phyloP scores from a whole-genome alignment of 352 stramenopile genomes.

The Phytophthora melonis region DNA sequence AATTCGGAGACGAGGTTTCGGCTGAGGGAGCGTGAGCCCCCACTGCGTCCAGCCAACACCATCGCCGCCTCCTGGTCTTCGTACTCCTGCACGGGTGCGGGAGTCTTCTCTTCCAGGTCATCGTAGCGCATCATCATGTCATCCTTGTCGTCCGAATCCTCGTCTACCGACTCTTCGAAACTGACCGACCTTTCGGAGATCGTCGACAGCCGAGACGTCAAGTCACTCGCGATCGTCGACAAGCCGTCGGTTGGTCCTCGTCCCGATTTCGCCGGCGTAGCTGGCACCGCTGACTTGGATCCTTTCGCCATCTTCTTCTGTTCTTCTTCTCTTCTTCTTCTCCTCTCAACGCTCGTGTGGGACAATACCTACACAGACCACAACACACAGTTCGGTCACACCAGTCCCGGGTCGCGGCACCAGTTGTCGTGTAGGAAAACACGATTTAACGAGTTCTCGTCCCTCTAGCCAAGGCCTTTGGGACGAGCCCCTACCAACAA shows the following conservation, averaged over 20 bases:
- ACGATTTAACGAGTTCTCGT: no score
- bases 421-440: no score
- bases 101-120: not conserved
- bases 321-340: no score
- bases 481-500: not conserved
- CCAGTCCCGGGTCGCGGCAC: no score
- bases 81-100: not conserved
- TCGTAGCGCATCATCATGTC: not conserved
- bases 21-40: not conserved
- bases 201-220: not conserved
- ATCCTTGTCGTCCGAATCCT: not conserved
- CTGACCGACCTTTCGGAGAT: not conserved
- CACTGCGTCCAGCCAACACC: not conserved
- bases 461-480: not conserved
- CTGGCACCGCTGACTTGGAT: not conserved
- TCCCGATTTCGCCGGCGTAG: not conserved
- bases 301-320: not conserved
- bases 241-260: not conserved
- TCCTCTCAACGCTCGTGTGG: no score
- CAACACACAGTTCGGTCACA: no score
- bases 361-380: no score
- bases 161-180: not conserved
- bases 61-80: not conserved
- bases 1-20: conserved; percentile 5
- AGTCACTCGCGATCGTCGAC: not conserved